These are phyloP conservation scores for Ogataea siamensis DNA, from an alignment of 805 yeast genomes.

Conservation along the genomic window DNA sequence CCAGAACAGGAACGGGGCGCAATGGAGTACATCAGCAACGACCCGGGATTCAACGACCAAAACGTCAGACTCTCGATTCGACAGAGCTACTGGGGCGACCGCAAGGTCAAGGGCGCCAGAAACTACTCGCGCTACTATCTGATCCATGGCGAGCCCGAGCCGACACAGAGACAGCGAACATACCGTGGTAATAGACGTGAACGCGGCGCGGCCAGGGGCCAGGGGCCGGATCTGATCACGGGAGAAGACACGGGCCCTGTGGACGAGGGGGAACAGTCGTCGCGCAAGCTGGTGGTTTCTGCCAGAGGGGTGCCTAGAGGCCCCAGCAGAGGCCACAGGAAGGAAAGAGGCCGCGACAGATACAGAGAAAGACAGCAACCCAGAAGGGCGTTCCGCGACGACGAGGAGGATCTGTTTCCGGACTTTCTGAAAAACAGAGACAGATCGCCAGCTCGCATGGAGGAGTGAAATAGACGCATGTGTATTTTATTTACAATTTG, in stretches of 20 bases:
- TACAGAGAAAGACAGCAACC: constrained; percentile 17
- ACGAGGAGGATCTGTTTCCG: constrained; percentile 40
- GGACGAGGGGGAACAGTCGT: constrained; percentile 5
- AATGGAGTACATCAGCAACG: constrained; percentile 35
- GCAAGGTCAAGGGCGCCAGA: constrained; percentile 55
- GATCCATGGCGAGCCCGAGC: constrained; percentile 68
- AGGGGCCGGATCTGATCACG: constrained; percentile 35
- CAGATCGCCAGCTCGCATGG: constrained; percentile 26
- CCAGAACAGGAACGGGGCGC: constrained; percentile 40
- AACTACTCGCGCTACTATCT: constrained; percentile 62
- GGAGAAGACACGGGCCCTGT: constrained; percentile 23
- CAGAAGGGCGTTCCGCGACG: constrained; percentile 16
- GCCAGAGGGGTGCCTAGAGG: constrained; percentile 10
- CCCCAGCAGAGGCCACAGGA: constrained; percentile 17
- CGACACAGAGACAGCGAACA: constrained; percentile 29
- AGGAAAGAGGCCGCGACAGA: constrained; percentile 12
- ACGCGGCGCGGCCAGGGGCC: constrained; percentile 4
- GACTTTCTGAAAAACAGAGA: constrained; percentile 27
- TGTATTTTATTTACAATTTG: constrained; percentile 1
- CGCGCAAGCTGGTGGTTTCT: constrained; percentile 30
- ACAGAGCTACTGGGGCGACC: constrained; percentile 52
- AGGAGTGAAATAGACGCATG: constrained; percentile 1
- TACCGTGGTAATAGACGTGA: constrained; percentile 19
- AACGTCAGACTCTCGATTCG: constrained; percentile 42
- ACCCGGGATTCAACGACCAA: constrained; percentile 18